These are phyloP conservation scores for Cystofilobasidium capitatum DNA, from an alignment of 768 basidiomycete species.

Conservation along the genomic window DNA sequence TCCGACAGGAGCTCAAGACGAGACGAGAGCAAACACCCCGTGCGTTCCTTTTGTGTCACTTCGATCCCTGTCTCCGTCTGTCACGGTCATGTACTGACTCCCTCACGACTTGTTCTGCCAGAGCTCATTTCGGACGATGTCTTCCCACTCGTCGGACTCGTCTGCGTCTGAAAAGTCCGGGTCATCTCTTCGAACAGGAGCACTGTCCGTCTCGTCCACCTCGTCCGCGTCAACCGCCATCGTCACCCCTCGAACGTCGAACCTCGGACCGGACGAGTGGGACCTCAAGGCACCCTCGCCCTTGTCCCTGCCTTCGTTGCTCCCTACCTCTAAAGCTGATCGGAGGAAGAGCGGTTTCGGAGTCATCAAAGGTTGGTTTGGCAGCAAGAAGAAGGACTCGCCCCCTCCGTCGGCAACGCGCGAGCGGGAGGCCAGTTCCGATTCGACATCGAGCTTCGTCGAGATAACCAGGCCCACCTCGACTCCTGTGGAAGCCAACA, in stretches of 20 bases:
- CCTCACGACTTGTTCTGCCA: background rate
- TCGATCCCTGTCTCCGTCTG: background rate
- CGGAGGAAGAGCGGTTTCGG: background rate
- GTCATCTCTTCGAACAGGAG: background rate
- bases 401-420: background rate
- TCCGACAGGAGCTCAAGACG: background rate
- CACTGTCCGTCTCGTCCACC: background rate
- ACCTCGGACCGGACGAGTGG: background rate
- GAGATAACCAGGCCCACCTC: background rate
- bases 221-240: background rate
- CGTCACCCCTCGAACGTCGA: background rate
- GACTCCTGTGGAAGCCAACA: background rate
- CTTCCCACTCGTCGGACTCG: background rate
- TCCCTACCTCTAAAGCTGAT: background rate
- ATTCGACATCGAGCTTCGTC: background rate
- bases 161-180: background rate
- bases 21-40: background rate
- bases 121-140: background rate
- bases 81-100: background rate
- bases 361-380: slow-evolving; percentile 2
- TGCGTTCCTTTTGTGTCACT: background rate
- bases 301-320: background rate
- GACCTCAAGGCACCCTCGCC: background rate
- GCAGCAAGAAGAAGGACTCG: background rate
- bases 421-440: background rate